Base-by-base conservation (phyloP, 2,329 filamentous ascomycete species). In the Onygena corvina region DNA sequence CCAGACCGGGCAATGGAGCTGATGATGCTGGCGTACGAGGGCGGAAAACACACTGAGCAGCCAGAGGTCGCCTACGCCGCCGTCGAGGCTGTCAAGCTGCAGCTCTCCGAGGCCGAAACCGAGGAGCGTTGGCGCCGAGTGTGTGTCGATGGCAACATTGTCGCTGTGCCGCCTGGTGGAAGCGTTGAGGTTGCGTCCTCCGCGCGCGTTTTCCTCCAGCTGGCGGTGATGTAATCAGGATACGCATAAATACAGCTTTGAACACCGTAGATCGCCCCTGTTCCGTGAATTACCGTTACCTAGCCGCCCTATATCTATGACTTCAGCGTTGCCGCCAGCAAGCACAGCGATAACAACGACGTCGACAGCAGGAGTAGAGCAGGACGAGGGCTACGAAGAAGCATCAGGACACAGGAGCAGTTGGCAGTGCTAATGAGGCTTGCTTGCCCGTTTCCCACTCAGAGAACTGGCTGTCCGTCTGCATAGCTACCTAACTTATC, bases 61-160 rank as follows among this genome's bases (percentile, higher is more conserved):
- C 64, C 72, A 14, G 58, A 63, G 12, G 82, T 95, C 0, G 74
- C 73, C 0, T 95, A 95, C 61, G 77, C 84, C 14, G 75, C 78
- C 48, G 74, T 92, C 4, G 76, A 83, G 1, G 76, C 76, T 47
- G 56, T 94, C 14, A 72, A 68, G 51, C 79, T 95, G 42, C 73
- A 76, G 12, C 80, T 86, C 30, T 54, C 70, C 1, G 85, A 92
- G 59, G 70, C 76, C 12, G 79, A 86, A n/a, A 71, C 70, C 1
- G 52, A 62, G 20, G 62, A 65, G 49, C 71, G 80, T 47, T 95
- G 88, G 88, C 74, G 90, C 53, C 79, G 89, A 60, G 76, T 94
- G 11, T 96, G 90, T 63, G 73, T 96, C n/a, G 90, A 96, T 64
- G 90, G 90, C 2, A 87, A 83, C 48, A 93, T 94, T 58, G 78